Evolutionary conservation across 176 grass and related monocot genomes (phyloP).

Genomic region (Neostapfia colusana): DNA sequence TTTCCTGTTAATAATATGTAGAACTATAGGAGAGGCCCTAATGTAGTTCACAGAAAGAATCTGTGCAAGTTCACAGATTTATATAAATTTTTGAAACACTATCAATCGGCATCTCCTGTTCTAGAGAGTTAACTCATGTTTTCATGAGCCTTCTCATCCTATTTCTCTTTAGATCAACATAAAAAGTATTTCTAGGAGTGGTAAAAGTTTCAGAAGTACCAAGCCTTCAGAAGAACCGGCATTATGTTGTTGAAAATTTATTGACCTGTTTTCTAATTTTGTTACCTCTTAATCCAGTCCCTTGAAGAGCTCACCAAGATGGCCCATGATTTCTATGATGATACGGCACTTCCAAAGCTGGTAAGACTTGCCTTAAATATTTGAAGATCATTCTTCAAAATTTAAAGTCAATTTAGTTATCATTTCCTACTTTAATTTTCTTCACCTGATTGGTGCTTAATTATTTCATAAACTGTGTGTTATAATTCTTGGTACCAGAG

Average conservation of each 20-base stretch:
- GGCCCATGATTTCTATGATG: slow-evolving; percentile 88
- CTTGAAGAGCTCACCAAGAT: slow-evolving; percentile 83
- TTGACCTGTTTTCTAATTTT: slow-evolving; percentile 34
- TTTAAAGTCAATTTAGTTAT: neutral
- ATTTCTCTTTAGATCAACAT: slow-evolving; percentile 29
- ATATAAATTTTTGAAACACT: neutral
- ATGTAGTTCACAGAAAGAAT: neutral
- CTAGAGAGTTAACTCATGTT: slow-evolving; percentile 19
- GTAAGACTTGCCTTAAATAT: slow-evolving; percentile 50
- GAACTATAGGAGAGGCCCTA: neutral
- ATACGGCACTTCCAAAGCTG: slow-evolving; percentile 93
- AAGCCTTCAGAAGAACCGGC: neutral
- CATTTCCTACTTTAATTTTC: slow-evolving; percentile 20
- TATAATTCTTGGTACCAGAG: neutral
- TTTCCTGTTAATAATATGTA: slow-evolving; percentile 3
- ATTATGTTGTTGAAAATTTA: slow-evolving; percentile 24
- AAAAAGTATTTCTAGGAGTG: neutral
- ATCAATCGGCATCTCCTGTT: slow-evolving; percentile 23
- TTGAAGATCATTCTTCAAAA: slow-evolving; percentile 21
- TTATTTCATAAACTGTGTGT: neutral
- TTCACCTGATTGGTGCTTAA: slow-evolving; percentile 13
- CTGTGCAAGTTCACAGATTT: slow-evolving; percentile 6
- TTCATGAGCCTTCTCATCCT: neutral
- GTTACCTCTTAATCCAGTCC: slow-evolving; percentile 54
- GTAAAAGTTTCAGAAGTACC: neutral